phyloP scores from a whole-genome alignment of 1,284 basidiomycete species.

The Jaminaea rosea region DNA sequence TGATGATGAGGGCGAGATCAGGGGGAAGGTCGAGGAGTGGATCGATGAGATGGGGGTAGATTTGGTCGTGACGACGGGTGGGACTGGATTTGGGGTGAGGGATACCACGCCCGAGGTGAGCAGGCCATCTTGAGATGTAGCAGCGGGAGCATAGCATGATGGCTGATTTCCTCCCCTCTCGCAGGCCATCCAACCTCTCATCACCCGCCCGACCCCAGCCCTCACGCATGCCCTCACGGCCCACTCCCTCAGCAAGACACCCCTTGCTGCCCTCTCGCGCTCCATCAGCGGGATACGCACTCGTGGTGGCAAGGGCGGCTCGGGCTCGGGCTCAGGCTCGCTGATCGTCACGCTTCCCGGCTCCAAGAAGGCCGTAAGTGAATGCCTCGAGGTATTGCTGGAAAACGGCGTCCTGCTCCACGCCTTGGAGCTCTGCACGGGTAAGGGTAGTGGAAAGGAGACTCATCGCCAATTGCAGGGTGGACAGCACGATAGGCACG shows the following conservation, averaged over 20 bases:
- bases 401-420: constrained; percentile 55
- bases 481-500: neutral
- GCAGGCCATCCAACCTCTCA: constrained; percentile 60
- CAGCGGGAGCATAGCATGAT: no score
- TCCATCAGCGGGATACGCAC: constrained; percentile 63
- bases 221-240: constrained; percentile 67
- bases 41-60: constrained; percentile 8
- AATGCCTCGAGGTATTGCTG: constrained; percentile 63
- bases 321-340: constrained; percentile 50
- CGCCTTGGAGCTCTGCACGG: constrained; percentile 67
- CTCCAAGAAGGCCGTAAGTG: constrained; percentile 70
- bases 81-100: constrained; percentile 71
- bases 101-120: constrained; percentile 76
- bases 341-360: constrained; percentile 73
- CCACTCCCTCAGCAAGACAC: constrained; percentile 63
- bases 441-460: constrained; percentile 46
- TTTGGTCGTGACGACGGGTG: constrained; percentile 62
- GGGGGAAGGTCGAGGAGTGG: constrained; percentile 7
- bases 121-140: no score
- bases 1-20: constrained; percentile 15
- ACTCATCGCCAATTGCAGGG: constrained; percentile 51
- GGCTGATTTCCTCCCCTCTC: constrained; percentile 45
- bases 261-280: constrained; percentile 69
- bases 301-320: constrained; percentile 30
- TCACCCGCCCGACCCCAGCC: constrained; percentile 66